Evolutionary conservation across 129 eudicot species (phyloP).

Genomic region (Glebionis coronaria): DNA sequence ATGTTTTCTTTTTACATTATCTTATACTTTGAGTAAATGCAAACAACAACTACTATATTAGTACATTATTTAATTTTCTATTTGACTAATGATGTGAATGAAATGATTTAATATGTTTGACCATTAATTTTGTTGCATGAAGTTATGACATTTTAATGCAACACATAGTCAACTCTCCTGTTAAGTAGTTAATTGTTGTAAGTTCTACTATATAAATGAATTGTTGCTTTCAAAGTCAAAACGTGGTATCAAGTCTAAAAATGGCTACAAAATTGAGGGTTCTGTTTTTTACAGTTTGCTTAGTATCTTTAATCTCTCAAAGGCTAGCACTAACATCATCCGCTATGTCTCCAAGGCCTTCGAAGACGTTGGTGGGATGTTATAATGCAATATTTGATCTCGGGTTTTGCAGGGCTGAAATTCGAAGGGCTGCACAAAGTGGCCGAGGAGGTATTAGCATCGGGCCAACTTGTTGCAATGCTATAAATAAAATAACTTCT

Average conservation of each 20-base stretch:
- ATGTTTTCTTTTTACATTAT: no score
- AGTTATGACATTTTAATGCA: no score
- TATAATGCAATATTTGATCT: conserved; percentile 13
- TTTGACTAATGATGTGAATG: background rate
- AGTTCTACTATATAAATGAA: no score
- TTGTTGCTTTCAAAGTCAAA: background rate
- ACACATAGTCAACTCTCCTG: background rate
- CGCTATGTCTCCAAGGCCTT: conserved; percentile 5
- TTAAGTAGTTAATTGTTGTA: background rate
- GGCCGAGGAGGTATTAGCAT: background rate
- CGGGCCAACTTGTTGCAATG: conserved; percentile 29
- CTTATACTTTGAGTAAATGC: background rate
- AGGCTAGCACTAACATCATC: conserved; percentile 12
- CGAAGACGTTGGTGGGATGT: conserved; percentile 10
- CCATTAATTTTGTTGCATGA: no score
- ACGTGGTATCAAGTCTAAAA: no score
- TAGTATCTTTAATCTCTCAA: conserved; percentile 10
- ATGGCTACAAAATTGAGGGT: background rate
- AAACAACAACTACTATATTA: background rate
- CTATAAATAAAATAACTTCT: conserved; percentile 4
- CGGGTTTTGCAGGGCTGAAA: conserved; percentile 21
- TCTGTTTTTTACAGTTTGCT: conserved; percentile 21
- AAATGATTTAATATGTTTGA: background rate
- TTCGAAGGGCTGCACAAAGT: conserved; percentile 10
- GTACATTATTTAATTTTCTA: background rate